These are phyloP conservation scores for Ophiostoma pallidulum DNA, from an alignment of 2,329 filamentous ascomycete genomes.

Conservation along the genomic window DNA sequence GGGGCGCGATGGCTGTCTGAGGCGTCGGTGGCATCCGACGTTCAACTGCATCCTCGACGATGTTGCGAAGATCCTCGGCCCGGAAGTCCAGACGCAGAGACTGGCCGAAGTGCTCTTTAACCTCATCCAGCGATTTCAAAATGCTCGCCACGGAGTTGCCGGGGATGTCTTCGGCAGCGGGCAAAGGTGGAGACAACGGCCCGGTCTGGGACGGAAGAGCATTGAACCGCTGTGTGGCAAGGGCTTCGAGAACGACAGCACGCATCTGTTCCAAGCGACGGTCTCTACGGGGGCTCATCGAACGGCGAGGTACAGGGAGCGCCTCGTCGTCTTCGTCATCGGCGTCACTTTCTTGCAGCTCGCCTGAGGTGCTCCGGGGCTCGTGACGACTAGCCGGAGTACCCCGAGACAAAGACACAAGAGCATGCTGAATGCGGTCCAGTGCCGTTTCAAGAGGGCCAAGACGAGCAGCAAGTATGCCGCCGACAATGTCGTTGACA, in stretches of 20 bases:
- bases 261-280: conserved; percentile 77
- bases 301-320: conserved; percentile 50
- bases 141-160: conserved; percentile 40
- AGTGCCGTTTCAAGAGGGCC: conserved; percentile 75
- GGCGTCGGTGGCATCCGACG: conserved; percentile 44
- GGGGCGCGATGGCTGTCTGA: conserved; percentile 23
- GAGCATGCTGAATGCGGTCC: conserved; percentile 60
- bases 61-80: conserved; percentile 47
- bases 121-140: conserved; percentile 56
- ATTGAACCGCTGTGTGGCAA: conserved; percentile 46
- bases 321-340: conserved; percentile 82
- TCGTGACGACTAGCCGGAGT: conserved; percentile 48
- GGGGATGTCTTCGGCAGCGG: conserved; percentile 9
- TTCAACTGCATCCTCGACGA: conserved; percentile 55
- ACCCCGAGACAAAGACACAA: conserved; percentile 45
- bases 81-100: conserved; percentile 35
- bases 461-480: conserved; percentile 64
- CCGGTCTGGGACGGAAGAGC: background rate
- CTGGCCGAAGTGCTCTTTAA: conserved; percentile 45
- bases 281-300: conserved; percentile 69
- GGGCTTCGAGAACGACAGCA: conserved; percentile 60
- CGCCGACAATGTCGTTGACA: conserved; percentile 77
- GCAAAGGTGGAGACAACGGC: background rate
- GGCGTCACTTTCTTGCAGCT: conserved; percentile 73
- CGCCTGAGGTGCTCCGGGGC: conserved; percentile 59